Conservation (phyloP, 129 eudicot genomes). For the Daucus carota region DH1_v3.0 NC_030386.2:40480001-40480500, state of each 20-base stretch:
- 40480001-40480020: slow-evolving; percentile 53
- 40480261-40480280: slow-evolving; percentile 58
- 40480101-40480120: slow-evolving; percentile 66
- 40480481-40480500: background rate
- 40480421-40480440: slow-evolving; percentile 73
- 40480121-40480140: background rate
- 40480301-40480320: slow-evolving; percentile 63
- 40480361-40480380: slow-evolving; percentile 57
- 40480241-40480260: slow-evolving; percentile 74
- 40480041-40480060: slow-evolving; percentile 57
- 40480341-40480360: slow-evolving; percentile 72
- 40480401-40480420: slow-evolving; percentile 48
- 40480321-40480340: slow-evolving; percentile 84
- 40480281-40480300: slow-evolving; percentile 67
- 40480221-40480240: slow-evolving; percentile 48
- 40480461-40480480: slow-evolving; percentile 65
- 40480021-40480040: slow-evolving; percentile 65
- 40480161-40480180: background rate
- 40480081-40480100: slow-evolving; percentile 80
- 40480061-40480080: slow-evolving; percentile 91
- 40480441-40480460: slow-evolving; percentile 77
- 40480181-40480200: slow-evolving; percentile 4
- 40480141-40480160: background rate
- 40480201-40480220: slow-evolving; percentile 76
- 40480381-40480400: slow-evolving; percentile 68